Evolutionary conservation across 257 asterid species (phyloP), one percentile per base, ranked within the genome.

Genomic region (Jacaranda copaia): DNA sequence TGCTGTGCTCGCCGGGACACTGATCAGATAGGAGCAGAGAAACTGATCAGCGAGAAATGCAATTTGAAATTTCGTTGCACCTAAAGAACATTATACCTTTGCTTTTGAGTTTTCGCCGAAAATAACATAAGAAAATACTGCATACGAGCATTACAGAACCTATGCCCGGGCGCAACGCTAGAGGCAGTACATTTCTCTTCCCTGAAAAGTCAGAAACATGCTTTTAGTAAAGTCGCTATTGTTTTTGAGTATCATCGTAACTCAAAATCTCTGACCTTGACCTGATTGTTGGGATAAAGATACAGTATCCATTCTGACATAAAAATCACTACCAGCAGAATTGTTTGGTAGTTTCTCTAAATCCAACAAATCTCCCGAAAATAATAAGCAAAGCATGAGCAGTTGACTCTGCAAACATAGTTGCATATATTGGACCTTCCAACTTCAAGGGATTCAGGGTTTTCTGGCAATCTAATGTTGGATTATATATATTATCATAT

Each of bases 341-440:
- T 5, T 46, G 43, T 35, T 46, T 13, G 15, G 1, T 1, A 39
- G 2, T 53, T 14, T 62, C 36, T 60, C 72, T 57, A 83, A 46
- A 76, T 69, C 80, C 39, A 68, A 2, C 64, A 83, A 10, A n/a
- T 76, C 72, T 0, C 13, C 68, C 8, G 14, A 10, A 53, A 80
- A 3, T 81, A 74, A 61, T 55, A 83, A 61, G 77, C 87, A 18
- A 57, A 52, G 75, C 84, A 83, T 35, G 84, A 68, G 77, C 84
- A 83, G 49, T 68, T 46, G 20, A 19, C 56, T 14, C 14, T 19
- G 72, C 88, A 82, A n/a, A 43, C 46, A 42, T 40, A 1, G 58
- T 76, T 15, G 38, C 88, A 85, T 1, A 69, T 58, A 18, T 68
- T 76, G 36, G 1, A 16, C 25, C 69, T 79, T 38, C 70, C 35